These are phyloP conservation scores for Castanea crenata DNA, from an alignment of 306 rosid species.

Conservation along the genomic window DNA sequence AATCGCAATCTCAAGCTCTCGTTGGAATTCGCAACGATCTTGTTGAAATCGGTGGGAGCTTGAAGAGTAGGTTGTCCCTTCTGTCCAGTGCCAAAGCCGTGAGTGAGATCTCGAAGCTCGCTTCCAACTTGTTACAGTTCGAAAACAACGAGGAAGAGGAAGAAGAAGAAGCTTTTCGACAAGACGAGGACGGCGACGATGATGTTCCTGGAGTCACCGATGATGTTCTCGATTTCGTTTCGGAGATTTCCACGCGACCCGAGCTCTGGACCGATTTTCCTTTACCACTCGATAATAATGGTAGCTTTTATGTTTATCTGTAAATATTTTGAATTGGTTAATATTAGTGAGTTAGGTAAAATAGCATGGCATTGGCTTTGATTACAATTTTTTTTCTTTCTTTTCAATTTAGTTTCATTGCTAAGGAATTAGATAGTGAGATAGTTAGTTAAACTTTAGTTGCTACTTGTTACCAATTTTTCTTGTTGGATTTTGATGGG, in stretches of 20 bases:
- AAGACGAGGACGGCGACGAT: conserved; percentile 16
- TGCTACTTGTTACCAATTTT: not conserved
- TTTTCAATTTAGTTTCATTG: not conserved
- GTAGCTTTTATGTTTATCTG: conserved; percentile 29
- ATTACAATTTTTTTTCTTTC: too few relatives aligned
- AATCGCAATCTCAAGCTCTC: conserved; percentile 38
- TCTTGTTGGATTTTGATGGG: too few relatives aligned
- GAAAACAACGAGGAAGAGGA: conserved; percentile 20
- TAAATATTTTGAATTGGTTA: not conserved
- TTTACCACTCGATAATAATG: conserved; percentile 51
- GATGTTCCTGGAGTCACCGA: conserved; percentile 65
- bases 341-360: too few relatives aligned
- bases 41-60: conserved; percentile 83
- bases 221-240: conserved; percentile 67
- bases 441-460: not conserved
- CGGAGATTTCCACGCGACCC: conserved; percentile 53
- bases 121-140: conserved; percentile 58
- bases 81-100: conserved; percentile 74
- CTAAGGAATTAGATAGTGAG: not conserved
- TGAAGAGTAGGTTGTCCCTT: conserved; percentile 62
- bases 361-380: too few relatives aligned
- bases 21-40: conserved; percentile 84
- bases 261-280: conserved; percentile 92
- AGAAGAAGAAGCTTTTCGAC: conserved; percentile 21
- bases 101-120: conserved; percentile 69